These are phyloP conservation scores for Sechiopsis laciniata DNA, from an alignment of 306 rosid species.

Conservation along the genomic window DNA sequence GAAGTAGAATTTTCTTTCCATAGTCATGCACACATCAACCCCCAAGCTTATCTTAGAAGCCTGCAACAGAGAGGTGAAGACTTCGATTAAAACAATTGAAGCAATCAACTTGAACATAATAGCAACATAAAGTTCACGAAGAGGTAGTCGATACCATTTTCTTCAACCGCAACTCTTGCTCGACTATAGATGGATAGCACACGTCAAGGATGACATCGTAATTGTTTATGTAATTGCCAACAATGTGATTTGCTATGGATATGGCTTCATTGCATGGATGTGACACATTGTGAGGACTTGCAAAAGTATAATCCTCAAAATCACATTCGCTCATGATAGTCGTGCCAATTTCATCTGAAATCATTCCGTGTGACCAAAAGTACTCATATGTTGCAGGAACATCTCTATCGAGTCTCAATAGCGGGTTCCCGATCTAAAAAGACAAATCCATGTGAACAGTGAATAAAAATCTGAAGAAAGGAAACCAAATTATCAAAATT, in stretches of 20 bases:
- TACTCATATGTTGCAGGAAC: conserved; percentile 66
- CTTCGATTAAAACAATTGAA: neutral
- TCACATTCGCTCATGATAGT: conserved; percentile 58
- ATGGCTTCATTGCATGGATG: conserved; percentile 49
- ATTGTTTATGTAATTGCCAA: conserved; percentile 52
- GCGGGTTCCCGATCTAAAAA: conserved; percentile 81
- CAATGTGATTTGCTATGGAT: conserved; percentile 41
- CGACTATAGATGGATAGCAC: conserved; percentile 72
- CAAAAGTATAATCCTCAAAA: conserved; percentile 48
- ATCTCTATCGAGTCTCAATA: conserved; percentile 66
- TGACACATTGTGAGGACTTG: conserved; percentile 47
- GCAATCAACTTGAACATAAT: conserved; percentile 1
- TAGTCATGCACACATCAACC: conserved; percentile 70
- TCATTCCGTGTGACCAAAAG: conserved; percentile 95
- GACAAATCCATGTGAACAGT: neutral
- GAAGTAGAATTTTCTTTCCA: conserved; percentile 54
- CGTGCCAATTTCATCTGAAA: conserved; percentile 77
- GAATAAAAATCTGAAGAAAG: neutral
- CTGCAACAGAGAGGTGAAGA: conserved; percentile 34
- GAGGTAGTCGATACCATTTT: conserved; percentile 43
- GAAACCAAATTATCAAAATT: neutral
- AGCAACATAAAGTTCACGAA: neutral
- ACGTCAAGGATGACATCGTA: conserved; percentile 84
- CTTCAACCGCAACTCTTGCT: conserved; percentile 70
- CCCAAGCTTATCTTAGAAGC: conserved; percentile 71